Evolutionary conservation across 2,329 filamentous ascomycete genomes (phyloP).

Genomic region (Pseudocercospora fuligena): DNA sequence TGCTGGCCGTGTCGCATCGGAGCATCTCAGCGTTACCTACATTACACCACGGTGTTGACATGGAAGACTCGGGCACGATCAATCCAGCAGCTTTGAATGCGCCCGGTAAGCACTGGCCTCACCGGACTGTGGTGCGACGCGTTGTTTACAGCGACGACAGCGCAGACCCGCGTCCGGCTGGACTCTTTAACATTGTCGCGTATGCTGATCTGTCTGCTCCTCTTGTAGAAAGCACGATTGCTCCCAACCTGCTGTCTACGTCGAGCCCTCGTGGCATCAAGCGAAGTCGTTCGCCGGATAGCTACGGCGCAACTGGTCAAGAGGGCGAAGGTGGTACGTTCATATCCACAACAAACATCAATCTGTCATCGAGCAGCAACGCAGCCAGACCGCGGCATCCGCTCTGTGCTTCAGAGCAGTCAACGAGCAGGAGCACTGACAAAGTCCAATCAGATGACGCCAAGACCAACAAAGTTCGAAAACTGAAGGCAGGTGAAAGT

Average conservation of each 20-base stretch:
- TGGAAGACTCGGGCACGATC: slow-evolving; percentile 84
- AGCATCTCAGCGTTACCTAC: slow-evolving; percentile 37
- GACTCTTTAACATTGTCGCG: slow-evolving; percentile 11
- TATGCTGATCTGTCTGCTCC: slow-evolving; percentile 28
- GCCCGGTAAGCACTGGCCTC: slow-evolving; percentile 61
- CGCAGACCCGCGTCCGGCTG: not conserved
- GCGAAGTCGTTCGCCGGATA: slow-evolving; percentile 76
- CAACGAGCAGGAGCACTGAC: slow-evolving; percentile 29
- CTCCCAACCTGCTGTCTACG: slow-evolving; percentile 50
- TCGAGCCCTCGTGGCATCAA: slow-evolving; percentile 72
- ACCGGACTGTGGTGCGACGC: slow-evolving; percentile 28
- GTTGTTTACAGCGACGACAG: slow-evolving; percentile 21
- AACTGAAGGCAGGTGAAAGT: slow-evolving; percentile 36
- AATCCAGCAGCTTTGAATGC: slow-evolving; percentile 86
- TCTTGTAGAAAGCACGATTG: slow-evolving; percentile 48
- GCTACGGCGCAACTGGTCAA: slow-evolving; percentile 53
- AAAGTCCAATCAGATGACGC: slow-evolving; percentile 45
- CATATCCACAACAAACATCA: slow-evolving; percentile 28
- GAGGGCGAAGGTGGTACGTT: slow-evolving; percentile 72
- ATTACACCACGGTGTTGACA: slow-evolving; percentile 39
- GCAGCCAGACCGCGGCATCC: not conserved
- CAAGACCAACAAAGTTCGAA: slow-evolving; percentile 55
- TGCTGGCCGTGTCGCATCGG: slow-evolving; percentile 44
- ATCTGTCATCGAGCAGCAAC: not conserved
- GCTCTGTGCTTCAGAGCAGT: not conserved